These are phyloP conservation scores for Penicillium paxilli DNA, from an alignment of 495 filamentous ascomycete species.

Conservation along the genomic window DNA sequence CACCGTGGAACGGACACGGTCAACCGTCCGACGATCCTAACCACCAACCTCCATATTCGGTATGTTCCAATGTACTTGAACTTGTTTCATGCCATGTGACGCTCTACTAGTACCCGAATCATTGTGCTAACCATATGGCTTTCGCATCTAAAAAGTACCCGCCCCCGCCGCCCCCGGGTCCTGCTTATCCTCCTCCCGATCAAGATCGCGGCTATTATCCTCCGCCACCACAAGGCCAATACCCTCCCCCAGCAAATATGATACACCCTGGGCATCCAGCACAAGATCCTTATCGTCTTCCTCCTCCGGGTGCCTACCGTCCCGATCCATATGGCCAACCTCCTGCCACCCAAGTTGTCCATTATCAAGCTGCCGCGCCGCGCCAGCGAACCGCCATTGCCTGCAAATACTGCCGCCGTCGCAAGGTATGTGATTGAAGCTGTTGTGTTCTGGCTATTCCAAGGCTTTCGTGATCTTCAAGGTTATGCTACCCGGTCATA, in stretches of 20 bases:
- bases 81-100: not conserved
- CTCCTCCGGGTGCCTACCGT: conserved; percentile 44
- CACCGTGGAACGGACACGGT: conserved; percentile 45
- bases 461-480: no score
- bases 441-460: not conserved
- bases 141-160: conserved; percentile 27
- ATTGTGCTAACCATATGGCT: not conserved
- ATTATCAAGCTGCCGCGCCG: conserved; percentile 64
- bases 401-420: conserved; percentile 79
- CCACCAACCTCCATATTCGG: conserved; percentile 35
- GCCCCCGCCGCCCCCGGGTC: conserved; percentile 27
- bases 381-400: conserved; percentile 81
- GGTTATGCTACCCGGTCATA: no score
- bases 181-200: conserved; percentile 32
- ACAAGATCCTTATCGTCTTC: conserved; percentile 42
- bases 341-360: conserved; percentile 49
- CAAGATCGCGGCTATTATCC: conserved; percentile 42
- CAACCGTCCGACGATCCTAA: conserved; percentile 37
- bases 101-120: not conserved
- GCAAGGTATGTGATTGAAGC: conserved; percentile 60
- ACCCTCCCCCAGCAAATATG: conserved; percentile 42
- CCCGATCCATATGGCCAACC: conserved; percentile 46
- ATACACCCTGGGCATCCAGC: conserved; percentile 37
- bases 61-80: conserved; percentile 19
- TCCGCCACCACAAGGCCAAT: conserved; percentile 34